Base-by-base conservation (phyloP, 1,139 yeast genomes). In the Yarrowia galli region DNA sequence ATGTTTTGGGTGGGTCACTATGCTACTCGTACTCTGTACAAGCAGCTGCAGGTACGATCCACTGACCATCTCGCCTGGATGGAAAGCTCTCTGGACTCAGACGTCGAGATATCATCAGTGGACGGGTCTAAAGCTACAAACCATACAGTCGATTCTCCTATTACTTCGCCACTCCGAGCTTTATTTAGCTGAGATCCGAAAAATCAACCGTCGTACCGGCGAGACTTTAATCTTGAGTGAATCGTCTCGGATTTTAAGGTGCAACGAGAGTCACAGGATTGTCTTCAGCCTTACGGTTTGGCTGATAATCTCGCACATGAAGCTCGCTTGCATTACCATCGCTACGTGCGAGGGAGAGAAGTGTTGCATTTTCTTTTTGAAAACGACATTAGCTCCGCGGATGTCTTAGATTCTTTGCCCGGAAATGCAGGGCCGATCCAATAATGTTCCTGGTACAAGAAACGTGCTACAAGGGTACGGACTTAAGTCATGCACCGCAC, bases 341-440 rank as follows among this genome's bases (percentile, higher is more conserved):
- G 8, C 23, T 2, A 13, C 5, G 4, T 1, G 36, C 23, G 10
- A 23, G 16, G 35, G 12, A 9, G 6, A n/a, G 28, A 48, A 13
- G 16, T 10, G 23, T 3, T 28, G 32, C 9, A 28, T 13, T 48
- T 28, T 48, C 10, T 15, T 15, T 18, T 51, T 10, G 28, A 1
- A n/a, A 22, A 3, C 18, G 4, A 15, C 22, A 15, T 51, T 35
- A 51, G 42, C 58, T 35, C 58, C 28, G n/a, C 25, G 58, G 42
- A 25, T 32, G 54, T 49, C 25, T 49, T 25, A 49, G 40, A 32
- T 51, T n/a, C 16, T 53, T 53, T 22, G 42, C 20, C 60, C 60
- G 58, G 58, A 51, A 51, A 51, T 51, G 58, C 46, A 54, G 61
- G 46, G 61, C 61, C 46, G 58, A 16, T 36, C 61, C 61, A 54